These are phyloP conservation scores for Zasmidium angulare DNA, from an alignment of 2,329 filamentous ascomycete species.

Conservation along the genomic window DNA sequence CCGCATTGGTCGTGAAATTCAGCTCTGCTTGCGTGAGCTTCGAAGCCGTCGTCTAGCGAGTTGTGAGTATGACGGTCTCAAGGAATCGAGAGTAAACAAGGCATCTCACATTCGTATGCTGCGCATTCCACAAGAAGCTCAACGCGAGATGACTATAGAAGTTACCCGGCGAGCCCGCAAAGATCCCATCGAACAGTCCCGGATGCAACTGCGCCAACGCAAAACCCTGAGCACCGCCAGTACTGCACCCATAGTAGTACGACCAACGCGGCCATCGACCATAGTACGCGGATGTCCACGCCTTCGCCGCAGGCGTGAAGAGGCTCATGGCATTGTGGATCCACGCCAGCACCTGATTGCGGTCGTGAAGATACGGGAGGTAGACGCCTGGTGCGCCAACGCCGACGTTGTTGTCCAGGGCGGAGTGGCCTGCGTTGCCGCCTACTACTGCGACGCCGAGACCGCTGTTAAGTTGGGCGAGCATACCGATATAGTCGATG, in stretches of 20 bases:
- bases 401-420: slow-evolving; percentile 26
- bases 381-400: slow-evolving; percentile 26
- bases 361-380: slow-evolving; percentile 30
- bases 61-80: no score
- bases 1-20: slow-evolving; percentile 36
- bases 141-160: slow-evolving; percentile 38
- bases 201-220: slow-evolving; percentile 44
- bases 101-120: slow-evolving; percentile 22
- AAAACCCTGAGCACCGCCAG: slow-evolving; percentile 44
- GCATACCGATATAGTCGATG: slow-evolving; percentile 26
- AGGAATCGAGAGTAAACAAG: no score
- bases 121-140: slow-evolving; percentile 33
- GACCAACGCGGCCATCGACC: slow-evolving; percentile 30
- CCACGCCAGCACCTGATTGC: slow-evolving; percentile 34
- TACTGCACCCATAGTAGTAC: slow-evolving; percentile 45
- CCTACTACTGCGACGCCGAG: slow-evolving; percentile 29
- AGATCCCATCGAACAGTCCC: slow-evolving; percentile 45
- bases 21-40: slow-evolving; percentile 32
- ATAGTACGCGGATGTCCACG: slow-evolving; percentile 38
- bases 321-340: slow-evolving; percentile 41
- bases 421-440: slow-evolving; percentile 29
- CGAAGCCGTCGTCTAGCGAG: slow-evolving; percentile 17
- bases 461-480: slow-evolving; percentile 28
- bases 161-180: slow-evolving; percentile 42
- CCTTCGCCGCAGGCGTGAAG: slow-evolving; percentile 33